Base-by-base conservation (phyloP, 345 rosid species). In the Balakata baccata region DNA sequence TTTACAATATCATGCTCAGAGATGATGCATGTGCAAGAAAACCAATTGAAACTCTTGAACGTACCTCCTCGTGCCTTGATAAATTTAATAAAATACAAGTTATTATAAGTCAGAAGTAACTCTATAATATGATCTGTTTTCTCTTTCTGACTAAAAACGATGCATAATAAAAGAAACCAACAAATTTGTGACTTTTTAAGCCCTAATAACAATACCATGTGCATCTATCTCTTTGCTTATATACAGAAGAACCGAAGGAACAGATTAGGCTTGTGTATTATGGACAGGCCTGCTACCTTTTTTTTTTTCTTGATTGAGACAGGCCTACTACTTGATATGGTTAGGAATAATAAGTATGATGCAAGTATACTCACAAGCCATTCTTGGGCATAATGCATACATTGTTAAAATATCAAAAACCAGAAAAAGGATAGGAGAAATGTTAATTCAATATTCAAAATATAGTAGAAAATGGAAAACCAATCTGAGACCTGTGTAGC, bases 371-470 rank as follows among this genome's bases (percentile, higher is more conserved):
- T 89, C 85, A 95, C 98, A 92, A 78, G 99, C 98, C 99, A 92
- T 95, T 84, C 99, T 87, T 49, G 99, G 99, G 85, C 99, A 92
- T 68, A 95, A 0, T 34, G 86, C 82, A 81, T 95, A 95, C 92
- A 95, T 87, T n/a, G n/a, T n/a, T n/a, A n/a, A n/a, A n/a, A n/a
- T n/a, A n/a, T n/a, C n/a, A n/a, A n/a, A n/a, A n/a, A n/a, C n/a
- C n/a, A n/a, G n/a, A n/a, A n/a, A n/a, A n/a, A n/a, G n/a, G n/a
- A n/a, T n/a, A n/a, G n/a, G n/a, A n/a, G n/a, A n/a, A n/a, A n/a
- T n/a, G n/a, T n/a, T n/a, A n/a, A n/a, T n/a, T n/a, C n/a, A n/a
- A n/a, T n/a, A n/a, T n/a, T n/a, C n/a, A n/a, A n/a, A n/a, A n/a
- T n/a, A n/a, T n/a, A n/a, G n/a, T n/a, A n/a, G n/a, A n/a, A n/a